Conservation (phyloP, 768 basidiomycete genomes). For the Kwoniella bestiolae region DNA sequence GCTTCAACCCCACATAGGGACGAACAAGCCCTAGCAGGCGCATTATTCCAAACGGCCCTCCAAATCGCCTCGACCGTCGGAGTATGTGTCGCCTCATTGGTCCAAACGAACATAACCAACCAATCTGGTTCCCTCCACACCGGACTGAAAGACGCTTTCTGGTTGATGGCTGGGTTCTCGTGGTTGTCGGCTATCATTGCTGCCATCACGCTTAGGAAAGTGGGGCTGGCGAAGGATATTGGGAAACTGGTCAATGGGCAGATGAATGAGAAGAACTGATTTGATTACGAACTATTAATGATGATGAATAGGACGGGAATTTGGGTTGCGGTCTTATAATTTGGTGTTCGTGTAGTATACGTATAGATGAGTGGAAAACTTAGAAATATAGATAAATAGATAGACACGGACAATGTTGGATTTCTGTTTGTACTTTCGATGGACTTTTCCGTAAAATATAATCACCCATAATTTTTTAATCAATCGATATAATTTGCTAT, state of each 20-base stretch:
- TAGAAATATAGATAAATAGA: neutral
- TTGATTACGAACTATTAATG: neutral
- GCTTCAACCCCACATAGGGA: too few relatives aligned
- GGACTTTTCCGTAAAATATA: too few relatives aligned
- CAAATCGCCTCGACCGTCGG: slow-evolving; percentile 36
- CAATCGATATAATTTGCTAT: too few relatives aligned
- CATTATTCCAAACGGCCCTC: slow-evolving; percentile 38
- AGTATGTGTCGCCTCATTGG: slow-evolving; percentile 27
- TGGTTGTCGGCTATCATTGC: slow-evolving; percentile 23
- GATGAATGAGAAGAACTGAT: neutral
- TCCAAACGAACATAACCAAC: slow-evolving; percentile 15
- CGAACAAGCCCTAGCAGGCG: slow-evolving; percentile 36
- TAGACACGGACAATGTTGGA: too few relatives aligned
- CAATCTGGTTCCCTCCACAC: slow-evolving; percentile 14
- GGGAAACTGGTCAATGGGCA: neutral
- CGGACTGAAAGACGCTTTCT: slow-evolving; percentile 31
- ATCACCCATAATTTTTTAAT: too few relatives aligned
- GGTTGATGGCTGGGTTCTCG: slow-evolving; percentile 30
- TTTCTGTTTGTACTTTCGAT: too few relatives aligned
- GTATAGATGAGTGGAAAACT: too few relatives aligned
- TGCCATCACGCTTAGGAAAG: slow-evolving; percentile 21
- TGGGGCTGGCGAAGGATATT: slow-evolving; percentile 35
- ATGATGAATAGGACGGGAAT: neutral
- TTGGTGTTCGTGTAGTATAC: too few relatives aligned
- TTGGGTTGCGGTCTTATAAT: too few relatives aligned